Base-by-base conservation (phyloP, 176 grass and related monocot species). In the Saccharum spontaneum region DNA sequence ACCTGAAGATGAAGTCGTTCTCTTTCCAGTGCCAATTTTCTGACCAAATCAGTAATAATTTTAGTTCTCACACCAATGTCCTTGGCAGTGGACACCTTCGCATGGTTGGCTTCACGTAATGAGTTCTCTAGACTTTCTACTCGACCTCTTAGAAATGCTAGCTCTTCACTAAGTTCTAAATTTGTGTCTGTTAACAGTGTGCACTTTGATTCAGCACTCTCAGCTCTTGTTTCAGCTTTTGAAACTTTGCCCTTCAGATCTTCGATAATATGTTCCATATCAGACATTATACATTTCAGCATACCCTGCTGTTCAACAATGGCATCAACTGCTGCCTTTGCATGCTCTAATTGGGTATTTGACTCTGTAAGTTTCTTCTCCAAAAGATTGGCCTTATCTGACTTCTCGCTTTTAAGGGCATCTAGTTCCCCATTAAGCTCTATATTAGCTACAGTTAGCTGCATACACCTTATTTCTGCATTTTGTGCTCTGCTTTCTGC, bases 211-310 rank as follows among this genome's bases (percentile, higher is more conserved):
- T 98, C 93, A 86, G 93, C 90, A 88, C 57, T 92, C 43, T 84
- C 81, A 17, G 90, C 91, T 80, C 93, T 95, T 69, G 86, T 87
- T 92, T 98, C 97, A 72, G 90, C 78, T 87, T 95, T 95, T 46
- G 78, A 88, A 88, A 87, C 88, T 82, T 94, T 98, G 67, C 73
- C 74, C 83, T 95, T 98, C 38, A 98, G 84, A 90, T 95, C 84
- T 50, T 88, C 86, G 71, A 98, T 98, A 83, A 95, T 85, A 86
- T 84, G 62, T 85, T 95, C 91, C 93, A 98, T 98, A 67, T 98
- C 96, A 36, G 80, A 79, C 73, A 95, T 85, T 12, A 91, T 92
- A 67, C 83, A 90, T 70, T 85, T 89, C 66, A 95, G 69, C 86
- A 94, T 90, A 81, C 22, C 90, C 69, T 95, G 87, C 67, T 98